phyloP scores from a whole-genome alignment of 768 basidiomycete species.

The Mycena venus region DNA sequence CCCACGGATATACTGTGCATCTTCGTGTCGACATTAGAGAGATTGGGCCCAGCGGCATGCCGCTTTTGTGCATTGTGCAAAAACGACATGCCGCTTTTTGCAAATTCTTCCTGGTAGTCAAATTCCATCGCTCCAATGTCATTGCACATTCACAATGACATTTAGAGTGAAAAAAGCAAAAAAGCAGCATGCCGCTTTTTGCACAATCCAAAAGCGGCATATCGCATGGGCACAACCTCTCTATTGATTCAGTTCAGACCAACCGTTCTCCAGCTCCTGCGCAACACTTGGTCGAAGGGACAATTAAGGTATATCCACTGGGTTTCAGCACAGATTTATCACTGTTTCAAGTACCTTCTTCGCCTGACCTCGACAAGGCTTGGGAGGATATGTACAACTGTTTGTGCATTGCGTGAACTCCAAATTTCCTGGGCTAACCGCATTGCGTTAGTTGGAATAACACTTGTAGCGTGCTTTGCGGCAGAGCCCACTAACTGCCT shows the following conservation, averaged over 20 bases:
- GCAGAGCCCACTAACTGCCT: no score
- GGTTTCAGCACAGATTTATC: neutral
- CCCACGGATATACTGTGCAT: neutral
- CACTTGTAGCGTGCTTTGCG: no score
- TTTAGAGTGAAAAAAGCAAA: no score
- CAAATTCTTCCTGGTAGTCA: no score
- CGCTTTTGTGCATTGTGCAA: no score
- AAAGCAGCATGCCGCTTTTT: no score
- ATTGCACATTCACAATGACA: no score
- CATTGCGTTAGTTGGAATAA: neutral
- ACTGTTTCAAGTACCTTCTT: neutral
- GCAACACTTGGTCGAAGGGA: neutral
- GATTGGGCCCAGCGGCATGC: no score
- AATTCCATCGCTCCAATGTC: no score
- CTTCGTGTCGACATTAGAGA: neutral
- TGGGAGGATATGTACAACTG: slow-evolving; percentile 6
- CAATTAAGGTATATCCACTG: neutral
- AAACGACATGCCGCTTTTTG: no score
- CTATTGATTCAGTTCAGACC: neutral
- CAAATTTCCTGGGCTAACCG: neutral
- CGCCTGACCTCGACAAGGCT: neutral
- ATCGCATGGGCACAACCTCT: no score
- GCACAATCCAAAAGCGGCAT: no score
- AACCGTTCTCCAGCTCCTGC: neutral
- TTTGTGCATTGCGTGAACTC: neutral